These are phyloP conservation scores for Phytomonas francai DNA, from an alignment of 208 protist genomes.

Conservation along the genomic window DNA sequence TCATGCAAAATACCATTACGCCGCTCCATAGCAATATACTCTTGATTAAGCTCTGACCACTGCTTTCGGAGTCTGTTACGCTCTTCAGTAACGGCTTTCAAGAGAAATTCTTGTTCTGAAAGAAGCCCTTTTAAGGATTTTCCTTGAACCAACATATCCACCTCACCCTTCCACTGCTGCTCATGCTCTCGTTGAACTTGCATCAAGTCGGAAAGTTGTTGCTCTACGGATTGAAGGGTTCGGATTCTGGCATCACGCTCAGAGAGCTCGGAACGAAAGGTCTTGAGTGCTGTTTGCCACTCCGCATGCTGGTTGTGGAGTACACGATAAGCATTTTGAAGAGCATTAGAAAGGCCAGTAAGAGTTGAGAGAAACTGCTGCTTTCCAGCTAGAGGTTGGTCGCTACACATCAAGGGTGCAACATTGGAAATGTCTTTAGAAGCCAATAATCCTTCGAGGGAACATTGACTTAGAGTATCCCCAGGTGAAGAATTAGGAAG, in stretches of 20 bases:
- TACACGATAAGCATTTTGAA: slow-evolving; percentile 22
- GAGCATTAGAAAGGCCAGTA: slow-evolving; percentile 14
- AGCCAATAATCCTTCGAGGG: not conserved
- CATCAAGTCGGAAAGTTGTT: slow-evolving; percentile 27
- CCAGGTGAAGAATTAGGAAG: not conserved
- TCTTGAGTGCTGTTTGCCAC: slow-evolving; percentile 15
- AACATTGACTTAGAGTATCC: not conserved
- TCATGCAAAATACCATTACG: slow-evolving; percentile 69
- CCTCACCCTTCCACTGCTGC: slow-evolving; percentile 27
- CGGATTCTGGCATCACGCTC: slow-evolving; percentile 20
- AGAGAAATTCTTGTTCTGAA: slow-evolving; percentile 36
- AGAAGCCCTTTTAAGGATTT: slow-evolving; percentile 51
- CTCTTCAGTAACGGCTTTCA: slow-evolving; percentile 45
- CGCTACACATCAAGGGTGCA: not conserved
- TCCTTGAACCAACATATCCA: slow-evolving; percentile 26
- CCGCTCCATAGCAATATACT: slow-evolving; percentile 61
- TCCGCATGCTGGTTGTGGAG: slow-evolving; percentile 12
- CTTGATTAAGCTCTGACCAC: slow-evolving; percentile 41
- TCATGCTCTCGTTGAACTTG: slow-evolving; percentile 21
- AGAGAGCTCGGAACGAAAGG: slow-evolving; percentile 11
- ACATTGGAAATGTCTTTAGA: not conserved
- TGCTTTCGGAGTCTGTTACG: slow-evolving; percentile 39
- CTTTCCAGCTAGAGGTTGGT: not conserved
- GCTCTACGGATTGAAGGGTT: slow-evolving; percentile 18
- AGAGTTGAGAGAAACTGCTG: slow-evolving; percentile 23